phyloP scores from a whole-genome alignment of 83 land plant species.

The Larix sibirica region DNA sequence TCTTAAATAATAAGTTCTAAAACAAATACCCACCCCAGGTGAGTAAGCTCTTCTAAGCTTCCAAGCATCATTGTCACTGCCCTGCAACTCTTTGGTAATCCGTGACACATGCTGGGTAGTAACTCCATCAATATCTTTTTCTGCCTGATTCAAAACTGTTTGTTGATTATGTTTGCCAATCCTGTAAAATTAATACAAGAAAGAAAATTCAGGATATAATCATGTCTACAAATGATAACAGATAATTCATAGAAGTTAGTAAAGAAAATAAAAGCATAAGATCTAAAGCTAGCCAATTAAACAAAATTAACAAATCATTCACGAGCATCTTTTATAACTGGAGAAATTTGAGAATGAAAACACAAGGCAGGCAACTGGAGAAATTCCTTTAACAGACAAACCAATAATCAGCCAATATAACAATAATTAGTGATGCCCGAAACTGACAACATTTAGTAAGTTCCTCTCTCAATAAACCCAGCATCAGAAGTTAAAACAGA shows the following conservation, averaged over 20 bases:
- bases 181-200: slow-evolving; percentile 28
- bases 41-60: slow-evolving; percentile 90
- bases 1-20: neutral
- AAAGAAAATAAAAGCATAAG: neutral
- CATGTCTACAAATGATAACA: neutral
- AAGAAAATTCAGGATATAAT: too few relatives aligned
- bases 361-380: too few relatives aligned
- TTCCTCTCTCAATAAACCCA: too few relatives aligned
- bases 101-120: slow-evolving; percentile 54
- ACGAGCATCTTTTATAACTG: too few relatives aligned
- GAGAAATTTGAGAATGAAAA: too few relatives aligned
- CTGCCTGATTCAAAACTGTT: slow-evolving; percentile 73
- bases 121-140: slow-evolving; percentile 65
- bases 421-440: too few relatives aligned
- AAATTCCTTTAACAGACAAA: too few relatives aligned
- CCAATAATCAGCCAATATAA: too few relatives aligned
- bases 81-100: slow-evolving; percentile 74
- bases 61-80: slow-evolving; percentile 84
- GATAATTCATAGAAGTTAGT: neutral
- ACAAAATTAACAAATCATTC: too few relatives aligned
- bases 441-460: too few relatives aligned
- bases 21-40: slow-evolving; percentile 57
- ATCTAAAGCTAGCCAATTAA: neutral
- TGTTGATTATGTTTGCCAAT: slow-evolving; percentile 62
- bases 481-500: too few relatives aligned